Evolutionary conservation across 306 rosid species (phyloP).

Genomic region (Urtica urens): DNA sequence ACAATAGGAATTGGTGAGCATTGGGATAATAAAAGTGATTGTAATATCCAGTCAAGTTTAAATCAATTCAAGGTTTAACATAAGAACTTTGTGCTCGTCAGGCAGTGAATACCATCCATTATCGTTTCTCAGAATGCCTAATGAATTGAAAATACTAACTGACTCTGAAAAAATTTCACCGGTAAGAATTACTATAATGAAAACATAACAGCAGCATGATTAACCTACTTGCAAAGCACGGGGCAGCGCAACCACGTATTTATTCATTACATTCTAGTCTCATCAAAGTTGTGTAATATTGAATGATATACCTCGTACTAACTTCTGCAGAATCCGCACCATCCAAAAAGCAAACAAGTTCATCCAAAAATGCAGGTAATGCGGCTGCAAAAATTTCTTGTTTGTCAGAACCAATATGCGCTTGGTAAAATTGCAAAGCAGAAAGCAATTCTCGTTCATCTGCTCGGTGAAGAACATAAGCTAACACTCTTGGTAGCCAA

Average conservation of each 20-base stretch:
- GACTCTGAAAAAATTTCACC: slow-evolving; percentile 11
- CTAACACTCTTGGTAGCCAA: slow-evolving; percentile 95
- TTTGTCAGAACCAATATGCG: slow-evolving; percentile 55
- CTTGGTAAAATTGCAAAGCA: slow-evolving; percentile 75
- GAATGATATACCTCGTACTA: slow-evolving; percentile 45
- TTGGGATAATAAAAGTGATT: slow-evolving; percentile 5
- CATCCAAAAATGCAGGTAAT: slow-evolving; percentile 75
- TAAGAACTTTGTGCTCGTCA: background rate
- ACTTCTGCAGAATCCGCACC: slow-evolving; percentile 64
- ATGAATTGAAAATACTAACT: slow-evolving; percentile 14
- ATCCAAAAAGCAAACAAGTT: slow-evolving; percentile 80
- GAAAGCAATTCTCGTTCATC: slow-evolving; percentile 48
- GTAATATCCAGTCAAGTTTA: background rate
- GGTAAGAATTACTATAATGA: slow-evolving; percentile 14
- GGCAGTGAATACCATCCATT: background rate
- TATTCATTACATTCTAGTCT: background rate
- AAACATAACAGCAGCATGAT: too few relatives aligned
- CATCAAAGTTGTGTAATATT: background rate
- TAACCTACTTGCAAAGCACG: too few relatives aligned
- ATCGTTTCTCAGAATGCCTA: background rate
- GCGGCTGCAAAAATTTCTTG: slow-evolving; percentile 79
- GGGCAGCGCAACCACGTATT: too few relatives aligned
- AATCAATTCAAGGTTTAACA: background rate
- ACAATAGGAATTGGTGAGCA: slow-evolving; percentile 21
- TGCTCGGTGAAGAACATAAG: slow-evolving; percentile 67